Evolutionary conservation across 768 basidiomycete species (phyloP).

Genomic region (Wakefieldia striispora): DNA sequence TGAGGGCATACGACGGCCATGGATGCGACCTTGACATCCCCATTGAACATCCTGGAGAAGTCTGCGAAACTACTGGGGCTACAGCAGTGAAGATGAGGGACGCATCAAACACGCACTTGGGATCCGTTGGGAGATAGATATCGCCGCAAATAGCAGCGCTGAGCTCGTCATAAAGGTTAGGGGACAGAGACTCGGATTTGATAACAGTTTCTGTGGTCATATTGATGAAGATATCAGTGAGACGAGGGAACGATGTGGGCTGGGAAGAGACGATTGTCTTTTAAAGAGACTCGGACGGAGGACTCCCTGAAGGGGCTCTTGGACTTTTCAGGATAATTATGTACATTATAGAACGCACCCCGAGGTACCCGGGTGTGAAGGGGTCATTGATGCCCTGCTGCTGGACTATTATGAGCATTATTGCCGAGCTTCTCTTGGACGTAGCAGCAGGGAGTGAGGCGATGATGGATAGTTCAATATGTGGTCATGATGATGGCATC

Average conservation of each 20-base stretch:
- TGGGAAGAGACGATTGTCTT: constrained; percentile 8
- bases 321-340: neutral
- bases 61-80: constrained; percentile 24
- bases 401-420: neutral
- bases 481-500: constrained; percentile 7
- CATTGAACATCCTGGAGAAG: constrained; percentile 64
- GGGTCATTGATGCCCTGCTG: neutral
- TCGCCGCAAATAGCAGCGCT: constrained; percentile 45
- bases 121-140: constrained; percentile 43
- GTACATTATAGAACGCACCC: constrained; percentile 6
- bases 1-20: constrained; percentile 69
- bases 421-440: neutral
- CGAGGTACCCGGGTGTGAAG: neutral
- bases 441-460: constrained; percentile 5
- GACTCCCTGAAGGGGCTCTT: neutral
- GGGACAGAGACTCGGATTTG: constrained; percentile 6
- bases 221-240: neutral
- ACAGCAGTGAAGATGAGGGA: neutral
- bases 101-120: constrained; percentile 33
- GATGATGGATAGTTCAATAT: neutral
- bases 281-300: constrained; percentile 12
- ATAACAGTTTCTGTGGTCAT: constrained; percentile 15
- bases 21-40: constrained; percentile 60
- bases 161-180: constrained; percentile 44
- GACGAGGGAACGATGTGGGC: constrained; percentile 8